Base-by-base conservation (phyloP, 2,329 filamentous ascomycete species). In the Dryadomyces quercivorus region DNA sequence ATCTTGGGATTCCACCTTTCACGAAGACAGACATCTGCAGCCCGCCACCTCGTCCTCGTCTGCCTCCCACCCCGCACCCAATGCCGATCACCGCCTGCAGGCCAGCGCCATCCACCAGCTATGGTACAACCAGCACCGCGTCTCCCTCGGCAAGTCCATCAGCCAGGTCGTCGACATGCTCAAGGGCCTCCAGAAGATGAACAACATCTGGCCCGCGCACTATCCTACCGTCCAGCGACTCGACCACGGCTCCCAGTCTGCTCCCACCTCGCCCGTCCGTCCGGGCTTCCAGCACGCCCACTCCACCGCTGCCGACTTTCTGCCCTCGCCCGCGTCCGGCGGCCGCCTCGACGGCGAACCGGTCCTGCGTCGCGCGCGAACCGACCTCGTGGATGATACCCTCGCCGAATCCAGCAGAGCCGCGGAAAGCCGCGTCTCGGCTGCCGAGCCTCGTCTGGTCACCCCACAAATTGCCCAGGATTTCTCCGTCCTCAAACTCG, bases 391-490 rank as follows among this genome's bases (percentile, higher is more conserved):
- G 26, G 82, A 82, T 34, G 78, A 81, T 58, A 70, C 76, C 40
- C 70, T 72, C 48, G 77, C 81, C 36, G 89, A 94, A 67, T 89
- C 87, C 7, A 95, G 88, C 68, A 80, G 77, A 58, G 72, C 78
- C 20, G 83, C 80, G n/a, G 81, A 87, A 61, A 75, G 72, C 54
- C 81, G 83, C 71, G 3, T 68, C 78, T 10, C 22, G 22, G 31
- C 52, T 3, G 31, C 40, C 8, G 90, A 95, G 64, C 92, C 92
- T 15, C 78, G 93, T 59, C 76, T 98, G 22, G 85, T 97, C 58
- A 89, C 89, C 1, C 88, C 90, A 34, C 89, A 97, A 68, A 90
- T 97, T 59, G 88, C 91, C 3, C 89, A 95, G 60, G 91, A 98
- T 64, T 96, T 97, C 63, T 97, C 92, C 0, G 85, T 98, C 36